Evolutionary conservation across 2,329 filamentous ascomycete genomes (phyloP), one percentile per base, ranked within the genome.

Genomic region (Leptographium lundbergii): DNA sequence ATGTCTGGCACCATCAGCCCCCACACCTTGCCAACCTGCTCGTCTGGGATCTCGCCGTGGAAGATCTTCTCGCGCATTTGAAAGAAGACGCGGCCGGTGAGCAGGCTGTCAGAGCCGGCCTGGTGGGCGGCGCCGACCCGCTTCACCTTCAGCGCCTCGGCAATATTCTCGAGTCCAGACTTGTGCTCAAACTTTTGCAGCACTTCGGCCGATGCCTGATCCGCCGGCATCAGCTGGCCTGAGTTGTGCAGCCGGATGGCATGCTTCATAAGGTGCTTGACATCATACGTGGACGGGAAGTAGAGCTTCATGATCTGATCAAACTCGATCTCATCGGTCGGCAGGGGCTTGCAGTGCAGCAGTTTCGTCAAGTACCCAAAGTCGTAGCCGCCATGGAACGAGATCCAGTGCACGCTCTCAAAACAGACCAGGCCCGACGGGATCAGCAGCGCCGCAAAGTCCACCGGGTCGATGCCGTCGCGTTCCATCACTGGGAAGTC

Each of bases 321-420:
- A 71, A 97, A 99, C 63, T 94, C 86, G 56, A 86, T 81, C 70
- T 97, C 94, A 65, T 95, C 90, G 65, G 91, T 88, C 0, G 94
- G 94, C 9, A 99, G 78, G 52, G 87, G 84, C 64, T 85, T 81
- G 73, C 88, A 88, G 60, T 89, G 86, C 70, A 99, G 85, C 60
- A 96, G 85, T 74, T 99, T 99, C 68, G 95, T 91, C 54, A 99
- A 78, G 69, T 97, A 97, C 55, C 91, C 94, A 73, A 99, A 97
- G 75, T 99, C 94, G 73, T 99, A 99, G 61, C 92, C 94, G 32
- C 90, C 94, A 71, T 99, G 94, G 74, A 97, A 97, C 4, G 90
- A 95, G 63, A 99, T 89, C 94, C 94, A 99, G 70, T 90, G 87
- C 59, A 96, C 88, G 60, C 95, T 85, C 47, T 94, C 86, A 64